Conservation (phyloP, 73 alveolate species). For the Paramecium caudatum region DNA sequence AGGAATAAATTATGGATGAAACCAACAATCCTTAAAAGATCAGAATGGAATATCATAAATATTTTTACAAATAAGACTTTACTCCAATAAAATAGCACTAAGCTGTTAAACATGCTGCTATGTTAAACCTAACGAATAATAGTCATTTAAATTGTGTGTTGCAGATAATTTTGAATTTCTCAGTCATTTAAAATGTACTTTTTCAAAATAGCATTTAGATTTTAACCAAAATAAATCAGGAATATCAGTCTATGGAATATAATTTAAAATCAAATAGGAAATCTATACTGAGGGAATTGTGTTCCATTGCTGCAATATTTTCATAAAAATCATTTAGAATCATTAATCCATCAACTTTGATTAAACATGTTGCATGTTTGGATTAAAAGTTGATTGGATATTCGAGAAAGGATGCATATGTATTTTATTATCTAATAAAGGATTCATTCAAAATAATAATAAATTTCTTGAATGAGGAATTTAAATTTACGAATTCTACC, state of each 20-base stretch:
- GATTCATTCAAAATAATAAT: constrained; percentile 13
- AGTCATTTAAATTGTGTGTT: constrained; percentile 46
- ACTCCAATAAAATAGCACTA: neutral
- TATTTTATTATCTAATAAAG: neutral
- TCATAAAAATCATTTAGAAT: neutral
- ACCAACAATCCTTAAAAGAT: constrained; percentile 32
- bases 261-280: constrained; percentile 36
- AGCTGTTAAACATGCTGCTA: constrained; percentile 20
- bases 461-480: constrained; percentile 57
- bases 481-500: constrained; percentile 17
- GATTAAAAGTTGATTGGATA: constrained; percentile 23
- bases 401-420: constrained; percentile 65
- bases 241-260: neutral
- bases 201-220: no score
- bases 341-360: constrained; percentile 31
- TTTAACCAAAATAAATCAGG: constrained; percentile 1
- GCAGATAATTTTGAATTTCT: constrained; percentile 4
- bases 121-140: constrained; percentile 14
- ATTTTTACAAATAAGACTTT: constrained; percentile 31
- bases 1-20: constrained; percentile 8
- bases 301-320: neutral
- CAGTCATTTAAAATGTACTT: constrained; percentile 6
- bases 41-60: constrained; percentile 58
- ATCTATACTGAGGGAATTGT: neutral
- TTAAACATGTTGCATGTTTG: neutral